Evolutionary conservation across 2,329 filamentous ascomycete species (phyloP), one percentile per base, ranked within the genome.

Genomic region (Calonectria pseudoturangicola): DNA sequence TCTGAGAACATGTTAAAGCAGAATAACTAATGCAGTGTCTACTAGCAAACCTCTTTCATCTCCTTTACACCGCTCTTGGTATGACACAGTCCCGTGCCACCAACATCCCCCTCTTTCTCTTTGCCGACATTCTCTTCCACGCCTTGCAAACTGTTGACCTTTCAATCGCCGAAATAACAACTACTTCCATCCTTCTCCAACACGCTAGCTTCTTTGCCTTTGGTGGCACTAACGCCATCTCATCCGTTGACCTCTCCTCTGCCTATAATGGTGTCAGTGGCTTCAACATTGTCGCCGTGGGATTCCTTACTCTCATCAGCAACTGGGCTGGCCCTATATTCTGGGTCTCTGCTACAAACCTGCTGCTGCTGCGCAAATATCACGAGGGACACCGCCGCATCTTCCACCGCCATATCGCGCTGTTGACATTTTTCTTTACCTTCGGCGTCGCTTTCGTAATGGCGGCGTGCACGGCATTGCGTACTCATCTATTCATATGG

Each of bases 401-500:
- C n/a, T 88, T 85, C 75, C 81, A 77, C 69, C 84, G 82, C 39
- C 92, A 97, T 81, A 81, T 93, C 0, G 86, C 89, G 0, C 79
- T 94, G 48, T 83, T 94, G 79, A 98, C 95, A 1, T 83, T 93
- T 13, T 98, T 97, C 82, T 86, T 90, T 13, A 89, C 93, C 1
- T 86, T 87, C 1, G 92, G 91, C 75, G 84, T 94, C 66, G 84
- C 91, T 3, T 93, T 92, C 58, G 93, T 98, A 28, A 98, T 98
- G 96, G 91, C 89, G 16, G 95, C 96, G 18, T 99, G 97, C 83
- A 95, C 94, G 60, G 88, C 90, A 9, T 84, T 99, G 81, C 88
- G 96, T 76, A 95, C 94, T 36, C 97, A 99, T 87, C 84, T 99
- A 71, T 99, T 99, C 82, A 96, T 99, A 74, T 99, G 97, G 97